These are phyloP conservation scores for Globisporangium radiosum DNA, from an alignment of 352 stramenopile genomes.

Conservation along the genomic window DNA sequence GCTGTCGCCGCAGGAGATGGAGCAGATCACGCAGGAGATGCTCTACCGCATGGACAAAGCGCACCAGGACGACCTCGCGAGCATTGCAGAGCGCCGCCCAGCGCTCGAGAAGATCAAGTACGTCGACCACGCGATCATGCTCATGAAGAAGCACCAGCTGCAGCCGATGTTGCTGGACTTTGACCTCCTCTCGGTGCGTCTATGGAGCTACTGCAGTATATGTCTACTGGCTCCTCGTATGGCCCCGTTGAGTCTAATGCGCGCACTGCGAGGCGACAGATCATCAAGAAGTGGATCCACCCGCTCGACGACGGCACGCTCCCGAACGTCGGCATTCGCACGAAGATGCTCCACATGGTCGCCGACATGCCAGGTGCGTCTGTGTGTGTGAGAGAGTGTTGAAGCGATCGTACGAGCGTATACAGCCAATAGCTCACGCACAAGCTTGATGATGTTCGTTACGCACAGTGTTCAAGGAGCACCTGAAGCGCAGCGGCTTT, in stretches of 20 bases:
- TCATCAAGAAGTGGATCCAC: conserved; percentile 89
- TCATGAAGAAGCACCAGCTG: conserved; percentile 78
- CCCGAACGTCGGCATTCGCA: conserved; percentile 79
- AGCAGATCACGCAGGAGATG: conserved; percentile 82
- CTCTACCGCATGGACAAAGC: conserved; percentile 88
- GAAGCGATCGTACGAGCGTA: neutral
- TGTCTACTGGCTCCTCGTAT: neutral
- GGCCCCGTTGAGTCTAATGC: neutral
- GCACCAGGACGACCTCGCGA: conserved; percentile 61
- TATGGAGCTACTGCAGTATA: neutral
- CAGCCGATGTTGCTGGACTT: conserved; percentile 87
- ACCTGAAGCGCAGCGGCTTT: conserved; percentile 85
- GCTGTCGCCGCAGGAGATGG: conserved; percentile 80
- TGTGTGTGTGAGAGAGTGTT: neutral
- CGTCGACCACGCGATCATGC: conserved; percentile 57
- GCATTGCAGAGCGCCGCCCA: conserved; percentile 47
- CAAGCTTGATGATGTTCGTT: neutral
- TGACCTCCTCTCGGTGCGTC: conserved; percentile 70
- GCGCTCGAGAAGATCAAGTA: conserved; percentile 87
- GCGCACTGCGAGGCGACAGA: conserved; percentile 20
- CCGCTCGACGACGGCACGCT: conserved; percentile 69
- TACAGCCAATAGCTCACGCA: neutral
- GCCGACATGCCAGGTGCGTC: conserved; percentile 58
- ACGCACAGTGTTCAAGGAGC: conserved; percentile 74
- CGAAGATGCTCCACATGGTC: conserved; percentile 84